These are phyloP conservation scores for Ceratocystiopsis sp. DNA, from an alignment of 2,329 filamentous ascomycete genomes.

Conservation along the genomic window DNA sequence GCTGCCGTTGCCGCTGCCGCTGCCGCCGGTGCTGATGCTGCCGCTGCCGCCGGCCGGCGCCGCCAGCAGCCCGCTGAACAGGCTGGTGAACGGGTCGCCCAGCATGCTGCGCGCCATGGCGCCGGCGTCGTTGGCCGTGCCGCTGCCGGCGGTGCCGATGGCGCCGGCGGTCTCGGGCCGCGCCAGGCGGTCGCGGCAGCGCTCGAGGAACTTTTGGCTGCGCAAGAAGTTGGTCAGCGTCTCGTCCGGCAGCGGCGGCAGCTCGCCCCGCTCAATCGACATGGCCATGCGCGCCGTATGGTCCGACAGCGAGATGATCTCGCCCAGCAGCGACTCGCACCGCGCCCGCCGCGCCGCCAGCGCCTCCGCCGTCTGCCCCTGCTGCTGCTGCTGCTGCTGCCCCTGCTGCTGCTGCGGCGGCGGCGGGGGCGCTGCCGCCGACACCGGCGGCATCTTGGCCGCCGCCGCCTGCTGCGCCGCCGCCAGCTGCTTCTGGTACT, in stretches of 20 bases:
- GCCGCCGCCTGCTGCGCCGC: no score
- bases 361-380: conserved; percentile 7
- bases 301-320: conserved; percentile 25
- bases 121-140: conserved; percentile 2
- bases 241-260: conserved; percentile 9
- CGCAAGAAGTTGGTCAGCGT: conserved; percentile 8
- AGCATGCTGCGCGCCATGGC: conserved; percentile 1
- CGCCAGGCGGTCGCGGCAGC: conserved; percentile 8
- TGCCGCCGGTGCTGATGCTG: no score
- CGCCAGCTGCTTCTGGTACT: no score
- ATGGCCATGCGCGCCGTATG: conserved; percentile 26
- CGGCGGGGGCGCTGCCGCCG: not conserved
- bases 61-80: conserved; percentile 6
- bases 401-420: conserved; percentile 2
- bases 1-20: not conserved
- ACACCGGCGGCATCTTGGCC: no score
- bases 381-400: conserved; percentile 5
- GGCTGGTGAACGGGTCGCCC: conserved; percentile 6
- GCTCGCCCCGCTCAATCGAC: conserved; percentile 12
- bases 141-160: conserved; percentile 1
- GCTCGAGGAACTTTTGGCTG: conserved; percentile 10
- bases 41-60: not conserved
- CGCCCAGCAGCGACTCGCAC: conserved; percentile 18
- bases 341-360: conserved; percentile 7
- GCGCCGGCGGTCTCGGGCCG: conserved; percentile 1